Evolutionary conservation across 192 early-diverging fungal species (phyloP).

Genomic region (Coemansia sp.): DNA sequence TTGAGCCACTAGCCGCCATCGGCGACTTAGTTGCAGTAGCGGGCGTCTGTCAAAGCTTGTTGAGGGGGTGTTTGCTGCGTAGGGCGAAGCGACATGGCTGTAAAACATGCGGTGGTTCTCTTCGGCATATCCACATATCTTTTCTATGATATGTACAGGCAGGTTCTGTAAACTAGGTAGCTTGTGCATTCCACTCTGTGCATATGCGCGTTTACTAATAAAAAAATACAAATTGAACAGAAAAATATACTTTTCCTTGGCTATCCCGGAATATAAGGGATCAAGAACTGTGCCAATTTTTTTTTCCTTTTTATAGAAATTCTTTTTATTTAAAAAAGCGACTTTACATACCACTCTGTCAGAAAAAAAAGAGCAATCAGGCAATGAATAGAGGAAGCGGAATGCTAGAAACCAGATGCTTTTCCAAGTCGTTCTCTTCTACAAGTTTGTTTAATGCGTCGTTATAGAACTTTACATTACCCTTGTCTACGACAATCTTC

Average conservation of each 20-base stretch:
- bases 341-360: neutral
- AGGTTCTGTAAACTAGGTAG: neutral
- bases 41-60: neutral
- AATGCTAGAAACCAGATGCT: too few species aligned
- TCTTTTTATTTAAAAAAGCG: neutral
- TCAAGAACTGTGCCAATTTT: neutral
- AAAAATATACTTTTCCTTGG: neutral
- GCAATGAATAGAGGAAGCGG: neutral
- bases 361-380: neutral
- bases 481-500: too few species aligned
- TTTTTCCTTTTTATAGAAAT: neutral
- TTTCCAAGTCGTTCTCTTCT: too few species aligned
- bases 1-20: slow-evolving; percentile 1
- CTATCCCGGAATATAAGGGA: neutral
- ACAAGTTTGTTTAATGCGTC: too few species aligned
- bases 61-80: neutral
- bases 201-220: neutral
- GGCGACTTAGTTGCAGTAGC: neutral
- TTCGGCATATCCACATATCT: neutral
- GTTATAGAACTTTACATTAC: too few species aligned
- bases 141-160: slow-evolving; percentile 4
- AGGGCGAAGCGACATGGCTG: neutral
- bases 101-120: neutral
- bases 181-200: neutral
- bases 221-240: neutral